Evolutionary conservation across 495 filamentous ascomycete species (phyloP).

Genomic region (Glonium stellatum): DNA sequence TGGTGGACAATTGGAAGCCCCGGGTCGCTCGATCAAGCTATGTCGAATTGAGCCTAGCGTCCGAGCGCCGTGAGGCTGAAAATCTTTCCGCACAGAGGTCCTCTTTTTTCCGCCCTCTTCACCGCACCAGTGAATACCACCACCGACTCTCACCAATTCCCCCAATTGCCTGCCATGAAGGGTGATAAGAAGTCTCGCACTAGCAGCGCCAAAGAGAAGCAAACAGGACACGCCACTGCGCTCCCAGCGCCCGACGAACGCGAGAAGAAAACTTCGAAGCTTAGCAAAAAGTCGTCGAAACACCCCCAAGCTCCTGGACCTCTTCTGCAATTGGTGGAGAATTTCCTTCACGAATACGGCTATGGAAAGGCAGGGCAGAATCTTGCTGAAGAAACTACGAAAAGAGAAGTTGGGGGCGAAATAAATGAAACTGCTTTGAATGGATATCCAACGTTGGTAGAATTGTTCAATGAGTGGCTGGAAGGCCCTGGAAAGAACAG

Average conservation of each 20-base stretch:
- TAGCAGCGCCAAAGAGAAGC: background rate
- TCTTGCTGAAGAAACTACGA: slow-evolving; percentile 9
- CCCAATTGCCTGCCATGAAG: slow-evolving; percentile 13
- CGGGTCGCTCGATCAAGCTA: background rate
- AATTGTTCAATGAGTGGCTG: slow-evolving; percentile 25
- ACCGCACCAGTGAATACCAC: background rate
- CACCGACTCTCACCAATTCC: background rate
- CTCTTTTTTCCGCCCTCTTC: background rate
- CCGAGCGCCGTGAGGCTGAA: background rate
- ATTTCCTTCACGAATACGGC: slow-evolving; percentile 24
- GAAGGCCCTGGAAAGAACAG: slow-evolving; percentile 6
- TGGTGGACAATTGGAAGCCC: background rate
- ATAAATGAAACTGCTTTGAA: slow-evolving; percentile 1
- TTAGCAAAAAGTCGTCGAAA: background rate
- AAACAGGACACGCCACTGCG: background rate
- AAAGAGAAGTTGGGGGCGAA: slow-evolving; percentile 2
- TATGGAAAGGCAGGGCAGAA: slow-evolving; percentile 16
- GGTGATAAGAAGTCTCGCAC: slow-evolving; percentile 10
- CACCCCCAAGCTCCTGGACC: slow-evolving; percentile 14
- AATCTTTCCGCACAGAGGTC: background rate
- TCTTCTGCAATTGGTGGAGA: slow-evolving; percentile 20
- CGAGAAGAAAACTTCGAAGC: slow-evolving; percentile 2
- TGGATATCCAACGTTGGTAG: slow-evolving; percentile 11
- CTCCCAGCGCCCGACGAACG: background rate
- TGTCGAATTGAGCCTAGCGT: background rate